Percentiles rank a stretch among this genome's conserved stretches.
Evolutionary conservation across 2,329 filamentous ascomycete genomes (phyloP).

Genomic region (Beauveria brongniartii): DNA sequence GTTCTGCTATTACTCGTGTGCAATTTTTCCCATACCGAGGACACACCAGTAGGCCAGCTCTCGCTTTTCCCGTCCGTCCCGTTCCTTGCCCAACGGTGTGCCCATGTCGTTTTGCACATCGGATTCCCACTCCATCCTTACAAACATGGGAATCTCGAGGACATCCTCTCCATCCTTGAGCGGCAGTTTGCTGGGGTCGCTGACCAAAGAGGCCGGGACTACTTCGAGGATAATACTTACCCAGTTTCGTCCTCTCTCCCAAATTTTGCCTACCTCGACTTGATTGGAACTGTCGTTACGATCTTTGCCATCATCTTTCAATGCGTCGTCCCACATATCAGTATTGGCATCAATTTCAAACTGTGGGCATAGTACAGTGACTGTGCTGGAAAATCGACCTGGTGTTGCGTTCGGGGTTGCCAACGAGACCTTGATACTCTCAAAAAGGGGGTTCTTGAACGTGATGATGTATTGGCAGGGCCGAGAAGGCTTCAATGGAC

Average conservation of each 20-base stretch:
- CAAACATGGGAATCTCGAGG: slow-evolving; percentile 89
- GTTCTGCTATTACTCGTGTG: slow-evolving; percentile 29
- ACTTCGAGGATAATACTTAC: slow-evolving; percentile 91
- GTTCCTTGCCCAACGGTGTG: slow-evolving; percentile 41
- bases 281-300: slow-evolving; percentile 38
- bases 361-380: slow-evolving; percentile 88
- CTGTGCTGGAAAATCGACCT: slow-evolving; percentile 65
- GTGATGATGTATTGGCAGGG: slow-evolving; percentile 78
- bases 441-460: slow-evolving; percentile 90
- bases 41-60: slow-evolving; percentile 97
- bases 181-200: slow-evolving; percentile 37
- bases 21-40: slow-evolving; percentile 77
- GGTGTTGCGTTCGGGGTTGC: slow-evolving; percentile 76
- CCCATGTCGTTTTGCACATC: slow-evolving; percentile 60
- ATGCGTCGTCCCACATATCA: slow-evolving; percentile 78
- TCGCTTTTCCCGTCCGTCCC: slow-evolving; percentile 64
- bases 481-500: slow-evolving; percentile 45
- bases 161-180: slow-evolving; percentile 53
- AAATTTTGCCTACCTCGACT: slow-evolving; percentile 89
- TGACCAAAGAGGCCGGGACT: slow-evolving; percentile 52
- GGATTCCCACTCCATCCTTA: slow-evolving; percentile 82
- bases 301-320: slow-evolving; percentile 46
- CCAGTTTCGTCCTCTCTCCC: slow-evolving; percentile 90
- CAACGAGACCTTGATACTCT: slow-evolving; percentile 77
- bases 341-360: slow-evolving; percentile 93